phyloP scores from a whole-genome alignment of 352 stramenopile genomes.

The Phytopythium sindhum region DNA sequence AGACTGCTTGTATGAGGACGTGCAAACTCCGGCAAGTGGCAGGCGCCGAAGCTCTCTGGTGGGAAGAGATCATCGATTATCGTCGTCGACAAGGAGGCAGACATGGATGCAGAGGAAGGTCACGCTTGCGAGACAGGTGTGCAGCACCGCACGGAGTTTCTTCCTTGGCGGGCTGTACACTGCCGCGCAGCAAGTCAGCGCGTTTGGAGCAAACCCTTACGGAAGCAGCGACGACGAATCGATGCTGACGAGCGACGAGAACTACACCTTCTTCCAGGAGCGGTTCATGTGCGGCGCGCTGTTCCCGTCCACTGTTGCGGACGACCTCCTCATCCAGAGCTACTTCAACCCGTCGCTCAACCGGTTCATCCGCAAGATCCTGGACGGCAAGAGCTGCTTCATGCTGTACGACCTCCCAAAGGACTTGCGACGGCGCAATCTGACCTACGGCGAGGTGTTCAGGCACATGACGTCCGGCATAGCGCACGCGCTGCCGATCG shows the following conservation, averaged over 20 bases:
- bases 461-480: conserved; percentile 70
- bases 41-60: conserved; percentile 11
- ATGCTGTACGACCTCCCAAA: conserved; percentile 77
- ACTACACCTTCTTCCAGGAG: conserved; percentile 83
- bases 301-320: conserved; percentile 76
- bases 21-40: not conserved
- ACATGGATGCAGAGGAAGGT: conserved; percentile 44
- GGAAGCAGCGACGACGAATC: conserved; percentile 11
- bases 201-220: conserved; percentile 22
- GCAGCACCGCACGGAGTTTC: conserved; percentile 40
- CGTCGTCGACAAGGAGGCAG: conserved; percentile 26
- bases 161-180: conserved; percentile 65
- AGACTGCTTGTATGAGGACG: conserved; percentile 14
- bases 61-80: conserved; percentile 14
- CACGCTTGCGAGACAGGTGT: not conserved
- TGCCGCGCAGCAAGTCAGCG: conserved; percentile 45
- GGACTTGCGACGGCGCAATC: conserved; percentile 33
- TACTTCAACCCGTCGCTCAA: conserved; percentile 89
- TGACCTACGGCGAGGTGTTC: conserved; percentile 75
- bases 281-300: conserved; percentile 80
- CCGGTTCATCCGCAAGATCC: conserved; percentile 75
- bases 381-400: conserved; percentile 84
- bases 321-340: conserved; percentile 83
- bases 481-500: conserved; percentile 73
- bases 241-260: conserved; percentile 48